Evolutionary conservation across 257 asterid genomes (phyloP).

Genomic region (Solanum boliviense): DNA sequence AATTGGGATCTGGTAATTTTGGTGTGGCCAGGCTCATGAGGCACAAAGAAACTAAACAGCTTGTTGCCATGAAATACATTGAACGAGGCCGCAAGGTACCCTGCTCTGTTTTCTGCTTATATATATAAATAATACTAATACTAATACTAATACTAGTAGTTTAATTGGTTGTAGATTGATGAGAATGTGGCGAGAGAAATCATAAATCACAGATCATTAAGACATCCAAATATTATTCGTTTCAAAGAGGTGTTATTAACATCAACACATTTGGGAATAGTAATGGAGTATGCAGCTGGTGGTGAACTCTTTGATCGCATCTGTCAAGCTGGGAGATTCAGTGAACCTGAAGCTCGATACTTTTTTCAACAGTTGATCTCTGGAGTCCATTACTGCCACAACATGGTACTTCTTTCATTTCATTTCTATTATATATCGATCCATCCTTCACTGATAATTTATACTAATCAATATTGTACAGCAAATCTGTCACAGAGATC

Average conservation of each 20-base stretch:
- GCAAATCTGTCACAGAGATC: slow-evolving; percentile 74
- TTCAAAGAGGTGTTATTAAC: slow-evolving; percentile 46
- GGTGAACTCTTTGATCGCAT: slow-evolving; percentile 64
- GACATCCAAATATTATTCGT: slow-evolving; percentile 73
- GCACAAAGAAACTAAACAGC: slow-evolving; percentile 57
- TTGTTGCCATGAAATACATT: slow-evolving; percentile 57
- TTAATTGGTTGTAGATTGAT: slow-evolving; percentile 37
- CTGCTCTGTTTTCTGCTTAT: background rate
- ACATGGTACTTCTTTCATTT: slow-evolving; percentile 22
- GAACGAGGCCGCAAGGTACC: slow-evolving; percentile 50
- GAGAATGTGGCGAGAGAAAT: slow-evolving; percentile 71
- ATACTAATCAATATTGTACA: slow-evolving; percentile 4
- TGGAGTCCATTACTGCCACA: slow-evolving; percentile 70
- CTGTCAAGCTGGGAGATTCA: slow-evolving; percentile 27
- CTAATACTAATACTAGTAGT: too few relatives aligned
- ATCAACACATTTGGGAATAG: slow-evolving; percentile 26
- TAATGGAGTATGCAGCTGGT: slow-evolving; percentile 78
- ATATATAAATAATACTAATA: too few relatives aligned
- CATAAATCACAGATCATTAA: slow-evolving; percentile 60
- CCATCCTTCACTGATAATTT: background rate
- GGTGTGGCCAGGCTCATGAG: slow-evolving; percentile 54
- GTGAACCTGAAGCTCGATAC: slow-evolving; percentile 76
- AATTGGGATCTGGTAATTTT: slow-evolving; percentile 57
- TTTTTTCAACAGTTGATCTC: slow-evolving; percentile 77
- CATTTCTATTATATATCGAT: background rate